Evolutionary conservation across 495 filamentous ascomycete species (phyloP).

Genomic region (Talaromyces borbonicus): DNA sequence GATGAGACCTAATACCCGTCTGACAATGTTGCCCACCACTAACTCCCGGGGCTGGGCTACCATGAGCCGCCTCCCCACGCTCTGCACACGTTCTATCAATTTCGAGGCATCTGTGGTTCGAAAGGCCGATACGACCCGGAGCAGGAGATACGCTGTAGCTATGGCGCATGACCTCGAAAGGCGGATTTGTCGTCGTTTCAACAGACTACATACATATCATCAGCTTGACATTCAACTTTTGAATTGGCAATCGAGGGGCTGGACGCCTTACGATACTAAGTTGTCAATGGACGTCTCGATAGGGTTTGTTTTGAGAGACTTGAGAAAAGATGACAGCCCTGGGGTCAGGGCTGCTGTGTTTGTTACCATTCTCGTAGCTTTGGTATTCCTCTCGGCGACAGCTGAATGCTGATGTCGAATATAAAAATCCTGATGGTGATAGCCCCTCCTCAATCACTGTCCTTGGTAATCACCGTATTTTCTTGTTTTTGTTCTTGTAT

Average conservation of each 20-base stretch:
- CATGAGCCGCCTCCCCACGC: conserved; percentile 61
- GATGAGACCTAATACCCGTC: conserved; percentile 81
- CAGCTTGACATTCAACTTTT: not conserved
- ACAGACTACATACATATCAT: conserved; percentile 49
- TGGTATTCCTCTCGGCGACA: not conserved
- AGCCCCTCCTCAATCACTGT: too few relatives aligned
- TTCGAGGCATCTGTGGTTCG: conserved; percentile 59
- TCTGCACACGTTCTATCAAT: conserved; percentile 67
- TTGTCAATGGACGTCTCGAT: conserved; percentile 74
- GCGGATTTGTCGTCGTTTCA: conserved; percentile 82
- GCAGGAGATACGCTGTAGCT: conserved; percentile 79
- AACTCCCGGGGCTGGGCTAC: conserved; percentile 80
- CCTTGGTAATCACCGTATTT: too few relatives aligned
- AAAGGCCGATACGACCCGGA: conserved; percentile 64
- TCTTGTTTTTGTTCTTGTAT: too few relatives aligned
- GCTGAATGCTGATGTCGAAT: too few relatives aligned
- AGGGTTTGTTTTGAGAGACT: conserved; percentile 59
- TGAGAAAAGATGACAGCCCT: conserved; percentile 63
- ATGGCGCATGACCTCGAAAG: conserved; percentile 80
- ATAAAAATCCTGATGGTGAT: too few relatives aligned
- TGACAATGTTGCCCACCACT: conserved; percentile 86
- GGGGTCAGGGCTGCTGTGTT: conserved; percentile 47
- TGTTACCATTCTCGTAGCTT: conserved; percentile 34
- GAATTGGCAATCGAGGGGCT: too few relatives aligned
- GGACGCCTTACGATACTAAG: conserved; percentile 58